These are phyloP conservation scores for Drechslerella coelobrocha DNA, from an alignment of 2,329 filamentous ascomycete species.

Conservation along the genomic window DNA sequence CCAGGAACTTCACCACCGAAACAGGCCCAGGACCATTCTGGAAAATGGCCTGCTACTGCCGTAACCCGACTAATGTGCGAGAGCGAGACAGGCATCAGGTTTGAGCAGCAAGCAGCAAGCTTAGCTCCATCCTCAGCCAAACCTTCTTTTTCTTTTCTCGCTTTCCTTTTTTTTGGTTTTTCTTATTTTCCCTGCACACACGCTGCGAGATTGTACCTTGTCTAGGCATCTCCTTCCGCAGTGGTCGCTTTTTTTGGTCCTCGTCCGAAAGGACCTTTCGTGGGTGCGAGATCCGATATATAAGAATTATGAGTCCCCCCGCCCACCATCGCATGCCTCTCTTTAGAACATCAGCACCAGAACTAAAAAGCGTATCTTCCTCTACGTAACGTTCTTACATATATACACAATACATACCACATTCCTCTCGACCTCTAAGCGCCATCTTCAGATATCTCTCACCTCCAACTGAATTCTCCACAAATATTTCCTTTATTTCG, in stretches of 20 bases:
- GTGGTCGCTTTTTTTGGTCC: constrained; percentile 41
- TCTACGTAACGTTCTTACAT: constrained; percentile 18
- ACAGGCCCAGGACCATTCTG: constrained; percentile 49
- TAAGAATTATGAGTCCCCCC: constrained; percentile 45
- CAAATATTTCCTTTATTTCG: constrained; percentile 19
- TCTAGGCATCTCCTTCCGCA: constrained; percentile 50
- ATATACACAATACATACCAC: constrained; percentile 16
- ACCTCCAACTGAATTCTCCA: constrained; percentile 13
- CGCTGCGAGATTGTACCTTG: constrained; percentile 26
- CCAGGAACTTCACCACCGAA: constrained; percentile 24
- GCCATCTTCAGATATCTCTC: constrained; percentile 9
- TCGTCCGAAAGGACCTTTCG: constrained; percentile 29
- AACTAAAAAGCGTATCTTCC: not conserved
- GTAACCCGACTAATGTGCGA: constrained; percentile 27
- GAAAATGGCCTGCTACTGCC: constrained; percentile 44
- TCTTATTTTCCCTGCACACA: constrained; percentile 30
- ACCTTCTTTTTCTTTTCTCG: constrained; percentile 50
- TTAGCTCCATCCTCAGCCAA: constrained; percentile 53
- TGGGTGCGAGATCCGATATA: constrained; percentile 46
- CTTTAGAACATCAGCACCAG: constrained; percentile 31
- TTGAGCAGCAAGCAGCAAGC: constrained; percentile 33
- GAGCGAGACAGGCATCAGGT: constrained; percentile 49
- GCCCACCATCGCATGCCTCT: constrained; percentile 37
- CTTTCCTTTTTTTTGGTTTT: constrained; percentile 34
- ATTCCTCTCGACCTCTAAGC: constrained; percentile 30